Base-by-base conservation (phyloP, 192 early-diverging fungal genomes). In the Entomortierella beljakovae region DNA sequence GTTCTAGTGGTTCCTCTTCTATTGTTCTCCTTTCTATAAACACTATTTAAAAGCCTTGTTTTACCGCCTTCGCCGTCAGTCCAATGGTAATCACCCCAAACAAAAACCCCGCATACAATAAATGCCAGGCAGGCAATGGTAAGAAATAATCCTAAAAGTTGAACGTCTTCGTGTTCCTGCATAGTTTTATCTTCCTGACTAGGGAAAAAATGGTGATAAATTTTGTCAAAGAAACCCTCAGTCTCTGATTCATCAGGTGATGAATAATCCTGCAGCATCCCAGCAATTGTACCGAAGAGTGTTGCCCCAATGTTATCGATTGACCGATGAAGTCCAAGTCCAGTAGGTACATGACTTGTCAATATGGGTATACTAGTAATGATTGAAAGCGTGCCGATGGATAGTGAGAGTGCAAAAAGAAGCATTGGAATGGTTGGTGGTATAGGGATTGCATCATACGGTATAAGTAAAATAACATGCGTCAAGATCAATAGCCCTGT, bases 261-360 rank as follows among this genome's bases (percentile, higher is more conserved):
- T 1, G 59, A 18, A 29, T 23, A 77, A 57, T 84, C 83, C 26
- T 81, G 66, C 28, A 84, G 35, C 65, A 84, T 62, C 3, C 83
- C 83, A 7, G 80, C 29, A 23, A 84, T 33, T 16, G 83, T 84
- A 18, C 80, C 80, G 28, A 74, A 48, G 15, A 84, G 56, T 1
- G 83, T 84, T 1, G 83, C 83, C 31, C 83, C 83, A 62, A 84
- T 82, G 51, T 82, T 84, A 33, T 84, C 83, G 15, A 84, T 71
- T 8, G 77, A 80, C 38, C 67, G 59, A 37, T 80, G 61, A 5
- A 84, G 66, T 22, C 83, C 83, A 2, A 84, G 63, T 7, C 83
- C 83, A 28, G 83, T 84, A 2, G 83, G 80, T 4, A 84, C 75
- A 67, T 84, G 73, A 18, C 80, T 80, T 11, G 83, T 84, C 2